phyloP scores from a whole-genome alignment of 495 filamentous ascomycete genomes.

The Penicillium fimorum region DNA sequence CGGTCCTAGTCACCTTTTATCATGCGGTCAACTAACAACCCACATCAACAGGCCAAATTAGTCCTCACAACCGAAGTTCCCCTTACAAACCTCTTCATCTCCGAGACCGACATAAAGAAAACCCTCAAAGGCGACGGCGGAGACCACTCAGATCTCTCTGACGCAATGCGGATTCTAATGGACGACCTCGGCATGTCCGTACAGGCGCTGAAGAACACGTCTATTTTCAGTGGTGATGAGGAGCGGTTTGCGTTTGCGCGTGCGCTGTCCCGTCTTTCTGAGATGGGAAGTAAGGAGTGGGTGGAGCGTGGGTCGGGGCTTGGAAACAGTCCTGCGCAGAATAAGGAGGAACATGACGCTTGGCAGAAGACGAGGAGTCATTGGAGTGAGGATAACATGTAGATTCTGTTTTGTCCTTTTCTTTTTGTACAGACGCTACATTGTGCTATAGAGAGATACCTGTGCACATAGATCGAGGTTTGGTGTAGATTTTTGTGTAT shows the following conservation, averaged over 20 bases:
- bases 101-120: constrained; percentile 66
- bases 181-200: constrained; percentile 90
- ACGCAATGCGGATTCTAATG: constrained; percentile 87
- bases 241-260: constrained; percentile 95
- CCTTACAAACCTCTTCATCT: constrained; percentile 82
- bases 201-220: constrained; percentile 77
- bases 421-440: background rate
- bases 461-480: constrained; percentile 7
- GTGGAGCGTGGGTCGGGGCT: constrained; percentile 85
- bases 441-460: constrained; percentile 7
- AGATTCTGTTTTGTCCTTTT: background rate
- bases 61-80: constrained; percentile 88
- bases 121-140: constrained; percentile 34
- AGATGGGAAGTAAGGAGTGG: constrained; percentile 96
- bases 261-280: constrained; percentile 75
- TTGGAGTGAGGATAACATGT: constrained; percentile 76
- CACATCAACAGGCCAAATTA: constrained; percentile 73
- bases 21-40: background rate
- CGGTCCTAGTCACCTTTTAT: background rate
- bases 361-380: constrained; percentile 65
- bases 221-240: constrained; percentile 91
- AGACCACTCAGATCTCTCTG: constrained; percentile 63
- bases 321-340: constrained; percentile 57
- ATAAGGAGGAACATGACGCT: constrained; percentile 59
- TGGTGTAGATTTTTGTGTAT: background rate